phyloP scores from a whole-genome alignment of 352 stramenopile species.

The Globisporangium lucens region DNA sequence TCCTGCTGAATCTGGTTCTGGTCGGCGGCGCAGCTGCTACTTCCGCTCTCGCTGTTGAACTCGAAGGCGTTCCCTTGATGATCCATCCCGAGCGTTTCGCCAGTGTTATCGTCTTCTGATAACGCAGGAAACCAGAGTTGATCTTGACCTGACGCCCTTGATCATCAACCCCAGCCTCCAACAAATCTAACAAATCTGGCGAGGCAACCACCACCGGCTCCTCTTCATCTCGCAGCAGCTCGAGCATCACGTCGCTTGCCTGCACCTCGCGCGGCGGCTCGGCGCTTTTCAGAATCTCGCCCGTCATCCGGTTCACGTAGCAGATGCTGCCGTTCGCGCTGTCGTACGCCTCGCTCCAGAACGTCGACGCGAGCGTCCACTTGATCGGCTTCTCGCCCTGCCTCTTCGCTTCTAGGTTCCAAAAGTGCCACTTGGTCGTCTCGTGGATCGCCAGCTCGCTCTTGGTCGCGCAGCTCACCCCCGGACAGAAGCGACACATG shows the following conservation, averaged over 20 bases:
- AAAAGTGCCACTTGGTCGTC: slow-evolving; percentile 78
- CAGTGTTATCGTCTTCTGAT: neutral
- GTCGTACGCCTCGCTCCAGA: slow-evolving; percentile 76
- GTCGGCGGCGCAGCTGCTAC: neutral
- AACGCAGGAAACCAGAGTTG: neutral
- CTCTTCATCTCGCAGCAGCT: slow-evolving; percentile 42
- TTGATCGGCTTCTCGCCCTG: slow-evolving; percentile 34
- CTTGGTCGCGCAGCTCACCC: slow-evolving; percentile 61
- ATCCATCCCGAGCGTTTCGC: neutral
- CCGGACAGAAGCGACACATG: slow-evolving; percentile 62
- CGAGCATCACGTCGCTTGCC: slow-evolving; percentile 64
- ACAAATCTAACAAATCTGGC: neutral
- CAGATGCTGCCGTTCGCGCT: slow-evolving; percentile 53
- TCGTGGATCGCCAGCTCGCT: slow-evolving; percentile 60
- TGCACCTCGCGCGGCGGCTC: slow-evolving; percentile 62
- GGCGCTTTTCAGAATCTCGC: slow-evolving; percentile 46
- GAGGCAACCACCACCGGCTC: neutral
- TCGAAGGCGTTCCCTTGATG: neutral
- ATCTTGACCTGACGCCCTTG: neutral
- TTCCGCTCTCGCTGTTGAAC: neutral
- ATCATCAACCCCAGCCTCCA: neutral
- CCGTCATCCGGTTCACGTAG: slow-evolving; percentile 73
- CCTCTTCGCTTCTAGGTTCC: slow-evolving; percentile 49
- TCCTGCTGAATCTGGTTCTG: neutral
- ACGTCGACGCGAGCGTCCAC: slow-evolving; percentile 60